phyloP scores from a whole-genome alignment of 148 eudicot species.

The Selenicereus undatus region DNA sequence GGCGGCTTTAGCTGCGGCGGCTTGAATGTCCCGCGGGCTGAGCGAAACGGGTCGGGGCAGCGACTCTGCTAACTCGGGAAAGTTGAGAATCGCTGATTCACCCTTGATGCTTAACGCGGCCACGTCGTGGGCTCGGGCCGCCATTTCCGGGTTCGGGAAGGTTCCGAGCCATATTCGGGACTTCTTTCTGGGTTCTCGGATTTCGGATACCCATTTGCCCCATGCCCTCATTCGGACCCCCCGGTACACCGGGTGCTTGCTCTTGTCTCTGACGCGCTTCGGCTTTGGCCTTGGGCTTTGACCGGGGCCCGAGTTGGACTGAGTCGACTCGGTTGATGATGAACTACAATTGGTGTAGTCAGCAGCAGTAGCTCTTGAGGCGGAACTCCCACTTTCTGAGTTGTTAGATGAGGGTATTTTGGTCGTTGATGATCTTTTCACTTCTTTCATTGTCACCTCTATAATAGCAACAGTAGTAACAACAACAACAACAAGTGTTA shows the following conservation, averaged over 20 bases:
- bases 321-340: constrained; percentile 8
- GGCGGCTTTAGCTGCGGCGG: constrained; percentile 80
- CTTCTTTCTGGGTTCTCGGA: constrained; percentile 69
- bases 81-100: constrained; percentile 68
- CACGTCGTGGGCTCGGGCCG: constrained; percentile 86
- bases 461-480: background rate
- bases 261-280: constrained; percentile 21
- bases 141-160: constrained; percentile 75
- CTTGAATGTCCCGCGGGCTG: constrained; percentile 72
- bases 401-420: constrained; percentile 9
- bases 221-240: constrained; percentile 75
- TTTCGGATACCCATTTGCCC: constrained; percentile 99
- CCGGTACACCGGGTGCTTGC: constrained; percentile 58
- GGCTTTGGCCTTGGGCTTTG: background rate
- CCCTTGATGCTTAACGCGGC: constrained; percentile 82
- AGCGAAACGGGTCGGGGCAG: constrained; percentile 64
- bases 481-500: too few species aligned
- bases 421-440: background rate
- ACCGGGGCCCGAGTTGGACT: background rate
- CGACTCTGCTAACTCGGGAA: constrained; percentile 55
- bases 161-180: constrained; percentile 93
- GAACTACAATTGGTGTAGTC: background rate
- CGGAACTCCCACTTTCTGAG: background rate
- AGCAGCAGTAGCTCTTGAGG: background rate
- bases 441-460: background rate